Percentiles rank a stretch among this genome's conserved stretches.
phyloP scores from a whole-genome alignment of 1,284 basidiomycete genomes.

The Mrakiaceae sp. region DNA sequence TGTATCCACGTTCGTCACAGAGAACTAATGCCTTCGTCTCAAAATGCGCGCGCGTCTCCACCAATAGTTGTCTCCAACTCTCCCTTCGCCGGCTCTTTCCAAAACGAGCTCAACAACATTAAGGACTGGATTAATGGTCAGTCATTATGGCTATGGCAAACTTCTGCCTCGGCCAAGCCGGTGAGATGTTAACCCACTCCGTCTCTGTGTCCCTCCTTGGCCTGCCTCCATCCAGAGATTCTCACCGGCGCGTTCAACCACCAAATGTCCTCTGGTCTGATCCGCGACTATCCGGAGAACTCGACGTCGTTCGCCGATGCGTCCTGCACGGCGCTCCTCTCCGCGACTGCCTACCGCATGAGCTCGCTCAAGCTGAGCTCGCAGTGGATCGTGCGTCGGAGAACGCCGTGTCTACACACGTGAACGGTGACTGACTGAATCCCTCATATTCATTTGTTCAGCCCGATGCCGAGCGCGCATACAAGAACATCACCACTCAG shows the following conservation, averaged over 20 bases:
- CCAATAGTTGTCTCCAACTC: slow-evolving; percentile 32
- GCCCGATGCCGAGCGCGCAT: slow-evolving; percentile 14
- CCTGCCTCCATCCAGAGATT: slow-evolving; percentile 29
- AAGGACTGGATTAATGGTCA: slow-evolving; percentile 32
- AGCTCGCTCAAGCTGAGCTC: slow-evolving; percentile 32
- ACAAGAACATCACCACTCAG: slow-evolving; percentile 5
- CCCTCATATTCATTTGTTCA: too few species aligned
- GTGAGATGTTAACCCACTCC: too few species aligned
- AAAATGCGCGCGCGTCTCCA: too few species aligned
- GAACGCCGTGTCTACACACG: too few species aligned
- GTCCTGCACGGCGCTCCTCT: slow-evolving; percentile 61
- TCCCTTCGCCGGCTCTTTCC: slow-evolving; percentile 27
- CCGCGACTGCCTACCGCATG: slow-evolving; percentile 56
- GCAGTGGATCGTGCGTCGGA: slow-evolving; percentile 22
- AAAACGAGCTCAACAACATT: slow-evolving; percentile 33
- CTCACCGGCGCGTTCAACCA: slow-evolving; percentile 31
- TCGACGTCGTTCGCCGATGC: slow-evolving; percentile 57
- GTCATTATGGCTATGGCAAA: too few species aligned
- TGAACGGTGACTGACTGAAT: too few species aligned
- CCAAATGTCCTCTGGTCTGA: slow-evolving; percentile 43
- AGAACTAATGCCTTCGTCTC: neutral
- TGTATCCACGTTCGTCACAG: too few species aligned
- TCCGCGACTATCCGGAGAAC: slow-evolving; percentile 65
- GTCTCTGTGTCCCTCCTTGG: too few species aligned
- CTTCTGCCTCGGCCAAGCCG: too few species aligned